Evolutionary conservation across 129 eudicot species (phyloP), one percentile per base, ranked within the genome.

Genomic region (Flaveria ramosissima): DNA sequence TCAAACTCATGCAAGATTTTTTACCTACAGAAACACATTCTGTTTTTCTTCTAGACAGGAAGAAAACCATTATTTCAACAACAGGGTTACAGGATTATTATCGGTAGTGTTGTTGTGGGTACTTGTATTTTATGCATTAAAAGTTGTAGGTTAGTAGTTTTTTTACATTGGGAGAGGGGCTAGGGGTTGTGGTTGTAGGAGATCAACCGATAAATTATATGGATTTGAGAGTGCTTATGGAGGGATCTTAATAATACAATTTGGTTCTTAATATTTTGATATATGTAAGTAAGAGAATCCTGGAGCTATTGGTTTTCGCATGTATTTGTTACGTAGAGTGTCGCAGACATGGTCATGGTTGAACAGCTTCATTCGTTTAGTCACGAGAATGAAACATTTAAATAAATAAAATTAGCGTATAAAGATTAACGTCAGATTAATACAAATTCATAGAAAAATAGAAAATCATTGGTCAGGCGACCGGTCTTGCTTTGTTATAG

Each of bases 111-210:
- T 2, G 36, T 9, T 20, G 5, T 3, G 41, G 66, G 39, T 70
- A 24, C 60, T 71, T 51, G 63, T 17, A 55, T 56, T 32, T 17
- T 55, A 64, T 36, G 65, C 68, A 62, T 62, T 14, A 50, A 19
- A 10, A 32, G 36, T 32, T 51, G 20, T 36, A 47, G 13, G 45
- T 16, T 45, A 26, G 48, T 48, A 42, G 71, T 7, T 48, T 43
- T 43, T 23, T 8, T 1, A 21, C 2, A 27, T 59, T 30, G 61
- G 62, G 65, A 47, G 15, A 68, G 13, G 43, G 74, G 72, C 64
- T 63, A 12, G 53, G 83, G 45, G 47, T 71, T 71, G 47, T 15
- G 27, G 75, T 27, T 48, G 26, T 26, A 69, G 17, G 17, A 27
- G 63, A 51, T 45, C 75, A 70, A 71, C 63, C 16, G 45, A 71